Percentiles rank a stretch among this genome's conserved stretches.
phyloP scores from a whole-genome alignment of 2,329 filamentous ascomycete species.

The Neofusicoccum cordaticola region DNA sequence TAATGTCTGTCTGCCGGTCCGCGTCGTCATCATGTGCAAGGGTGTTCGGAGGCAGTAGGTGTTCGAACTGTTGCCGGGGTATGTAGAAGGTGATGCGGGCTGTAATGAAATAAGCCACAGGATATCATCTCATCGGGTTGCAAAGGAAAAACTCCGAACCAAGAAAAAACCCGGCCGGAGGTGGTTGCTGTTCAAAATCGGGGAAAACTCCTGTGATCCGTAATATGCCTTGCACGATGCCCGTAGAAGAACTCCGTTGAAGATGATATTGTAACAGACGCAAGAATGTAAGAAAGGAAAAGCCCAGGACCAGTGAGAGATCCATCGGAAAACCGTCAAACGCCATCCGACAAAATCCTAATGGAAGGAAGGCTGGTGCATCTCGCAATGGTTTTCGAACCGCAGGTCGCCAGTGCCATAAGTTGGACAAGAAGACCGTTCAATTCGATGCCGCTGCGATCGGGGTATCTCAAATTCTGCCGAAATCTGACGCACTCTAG shows the following conservation, averaged over 20 bases:
- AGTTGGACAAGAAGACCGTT: slow-evolving; percentile 6
- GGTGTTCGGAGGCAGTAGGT: slow-evolving; percentile 1
- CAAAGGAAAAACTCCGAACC: not conserved
- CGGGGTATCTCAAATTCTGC: slow-evolving; percentile 19
- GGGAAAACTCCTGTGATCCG: slow-evolving; percentile 12
- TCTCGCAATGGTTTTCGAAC: slow-evolving; percentile 1
- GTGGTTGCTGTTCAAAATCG: slow-evolving; percentile 7
- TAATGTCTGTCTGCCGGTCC: slow-evolving; percentile 3
- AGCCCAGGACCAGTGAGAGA: not conserved
- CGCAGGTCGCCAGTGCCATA: not conserved
- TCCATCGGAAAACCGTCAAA: slow-evolving; percentile 6
- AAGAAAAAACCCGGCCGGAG: not conserved
- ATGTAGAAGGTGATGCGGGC: slow-evolving; percentile 1
- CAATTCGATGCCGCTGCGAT: slow-evolving; percentile 14
- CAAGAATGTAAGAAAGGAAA: not conserved
- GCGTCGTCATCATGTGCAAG: slow-evolving; percentile 14
- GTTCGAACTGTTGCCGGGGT: slow-evolving; percentile 7
- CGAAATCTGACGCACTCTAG: slow-evolving; percentile 16
- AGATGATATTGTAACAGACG: slow-evolving; percentile 14
- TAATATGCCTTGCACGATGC: slow-evolving; percentile 13
- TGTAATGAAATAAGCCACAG: not conserved
- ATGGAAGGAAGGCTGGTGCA: slow-evolving; percentile 8
- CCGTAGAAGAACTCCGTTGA: slow-evolving; percentile 11
- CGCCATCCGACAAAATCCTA: slow-evolving; percentile 11
- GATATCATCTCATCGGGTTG: slow-evolving; percentile 11